These are phyloP conservation scores for Mrakia blollopis DNA, from an alignment of 768 basidiomycete genomes.

Conservation along the genomic window DNA sequence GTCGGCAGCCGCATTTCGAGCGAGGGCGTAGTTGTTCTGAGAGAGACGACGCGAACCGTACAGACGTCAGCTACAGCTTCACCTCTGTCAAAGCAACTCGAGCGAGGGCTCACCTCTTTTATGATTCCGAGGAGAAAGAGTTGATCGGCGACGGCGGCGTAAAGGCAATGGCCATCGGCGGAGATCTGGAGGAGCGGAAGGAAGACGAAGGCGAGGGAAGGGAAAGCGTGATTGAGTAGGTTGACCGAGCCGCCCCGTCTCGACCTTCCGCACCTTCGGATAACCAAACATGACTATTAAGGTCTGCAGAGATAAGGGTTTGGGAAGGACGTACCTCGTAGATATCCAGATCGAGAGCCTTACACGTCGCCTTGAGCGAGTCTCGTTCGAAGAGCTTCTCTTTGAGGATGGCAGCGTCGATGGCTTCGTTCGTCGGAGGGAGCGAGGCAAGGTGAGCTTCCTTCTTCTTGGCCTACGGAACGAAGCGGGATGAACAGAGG, in stretches of 20 bases:
- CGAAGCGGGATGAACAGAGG: background rate
- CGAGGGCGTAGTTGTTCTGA: constrained; percentile 49
- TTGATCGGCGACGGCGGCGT: constrained; percentile 89
- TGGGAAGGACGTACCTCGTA: constrained; percentile 39
- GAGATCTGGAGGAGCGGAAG: constrained; percentile 57
- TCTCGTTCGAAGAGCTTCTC: constrained; percentile 43
- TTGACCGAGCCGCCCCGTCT: too few species aligned
- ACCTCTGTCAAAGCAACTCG: too few species aligned
- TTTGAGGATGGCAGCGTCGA: constrained; percentile 41
- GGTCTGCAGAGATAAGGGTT: background rate
- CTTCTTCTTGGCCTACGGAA: constrained; percentile 41
- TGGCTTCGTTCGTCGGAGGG: constrained; percentile 40
- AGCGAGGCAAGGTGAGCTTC: constrained; percentile 40
- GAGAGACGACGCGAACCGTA: background rate
- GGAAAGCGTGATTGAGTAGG: background rate
- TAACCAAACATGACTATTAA: background rate
- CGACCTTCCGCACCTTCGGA: background rate
- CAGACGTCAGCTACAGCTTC: too few species aligned
- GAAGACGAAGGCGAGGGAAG: background rate
- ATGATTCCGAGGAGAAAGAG: constrained; percentile 67
- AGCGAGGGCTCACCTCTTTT: constrained; percentile 42
- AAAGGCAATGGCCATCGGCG: constrained; percentile 95
- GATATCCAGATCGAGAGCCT: constrained; percentile 39
- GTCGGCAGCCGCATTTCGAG: constrained; percentile 65
- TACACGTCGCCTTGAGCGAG: constrained; percentile 41